Conservation (phyloP, 2,329 filamentous ascomycete genomes). For the Byssoonygena ceratinophila region DNA sequence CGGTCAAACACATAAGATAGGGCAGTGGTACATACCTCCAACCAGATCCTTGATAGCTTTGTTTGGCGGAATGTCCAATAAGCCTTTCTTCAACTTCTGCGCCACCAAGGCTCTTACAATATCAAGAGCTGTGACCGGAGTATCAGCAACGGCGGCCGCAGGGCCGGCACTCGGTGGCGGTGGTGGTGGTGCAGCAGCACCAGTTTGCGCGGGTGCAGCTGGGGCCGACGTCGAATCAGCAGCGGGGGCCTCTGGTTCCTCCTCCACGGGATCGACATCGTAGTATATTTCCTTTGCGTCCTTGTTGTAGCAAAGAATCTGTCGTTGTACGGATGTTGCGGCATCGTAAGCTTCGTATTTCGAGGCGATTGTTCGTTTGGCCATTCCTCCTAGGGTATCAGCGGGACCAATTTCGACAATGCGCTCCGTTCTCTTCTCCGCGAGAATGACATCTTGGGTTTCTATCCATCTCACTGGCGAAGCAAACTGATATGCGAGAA, state of each 20-base stretch:
- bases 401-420: conserved; percentile 96
- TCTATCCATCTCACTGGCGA: conserved; percentile 99
- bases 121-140: conserved; percentile 77
- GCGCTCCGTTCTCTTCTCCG: conserved; percentile 87
- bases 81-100: conserved; percentile 93
- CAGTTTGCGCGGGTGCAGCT: conserved; percentile 38
- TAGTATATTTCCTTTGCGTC: conserved; percentile 99
- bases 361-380: conserved; percentile 83
- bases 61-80: conserved; percentile 77
- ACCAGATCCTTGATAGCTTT: conserved; percentile 99
- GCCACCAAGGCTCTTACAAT: conserved; percentile 82
- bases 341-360: conserved; percentile 99
- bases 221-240: conserved; percentile 32
- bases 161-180: conserved; percentile 65
- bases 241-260: conserved; percentile 50
- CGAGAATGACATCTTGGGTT: conserved; percentile 98
- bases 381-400: conserved; percentile 95
- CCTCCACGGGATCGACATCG: conserved; percentile 89
- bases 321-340: conserved; percentile 87
- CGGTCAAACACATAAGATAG: background rate
- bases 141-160: conserved; percentile 74
- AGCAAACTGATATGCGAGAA: conserved; percentile 97
- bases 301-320: conserved; percentile 99
- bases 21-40: conserved; percentile 57
- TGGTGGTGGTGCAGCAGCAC: conserved; percentile 47